phyloP scores from a whole-genome alignment of 75 land plant species.

The Picea sitchensis region DNA sequence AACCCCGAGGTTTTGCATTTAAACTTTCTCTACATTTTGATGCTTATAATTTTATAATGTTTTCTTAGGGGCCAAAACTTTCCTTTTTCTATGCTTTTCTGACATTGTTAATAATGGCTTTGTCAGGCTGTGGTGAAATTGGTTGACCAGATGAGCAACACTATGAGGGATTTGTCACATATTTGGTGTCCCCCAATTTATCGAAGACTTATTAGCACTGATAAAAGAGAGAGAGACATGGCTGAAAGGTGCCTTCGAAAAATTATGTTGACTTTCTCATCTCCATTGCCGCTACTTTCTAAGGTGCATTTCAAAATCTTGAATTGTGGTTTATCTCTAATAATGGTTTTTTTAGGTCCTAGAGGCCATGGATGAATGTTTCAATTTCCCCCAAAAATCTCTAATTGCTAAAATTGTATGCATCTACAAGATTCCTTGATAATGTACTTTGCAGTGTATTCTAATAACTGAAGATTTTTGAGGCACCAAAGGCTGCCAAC shows the following conservation, averaged over 20 bases:
- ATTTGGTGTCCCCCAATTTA: slow-evolving; percentile 70
- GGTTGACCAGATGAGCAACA: slow-evolving; percentile 19
- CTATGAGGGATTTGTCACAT: slow-evolving; percentile 35
- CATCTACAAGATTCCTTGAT: background rate
- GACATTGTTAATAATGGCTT: background rate
- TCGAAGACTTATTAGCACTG: slow-evolving; percentile 50
- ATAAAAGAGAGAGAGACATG: slow-evolving; percentile 57
- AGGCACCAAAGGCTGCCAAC: no score
- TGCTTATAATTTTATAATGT: background rate
- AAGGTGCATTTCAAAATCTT: slow-evolving; percentile 22
- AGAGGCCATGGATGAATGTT: background rate
- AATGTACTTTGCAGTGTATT: background rate
- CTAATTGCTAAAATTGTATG: background rate
- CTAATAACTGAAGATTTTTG: background rate
- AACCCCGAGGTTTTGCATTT: background rate
- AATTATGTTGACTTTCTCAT: slow-evolving; percentile 25
- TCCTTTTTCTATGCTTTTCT: background rate
- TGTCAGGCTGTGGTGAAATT: slow-evolving; percentile 45
- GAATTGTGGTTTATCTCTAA: background rate
- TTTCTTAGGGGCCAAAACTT: background rate
- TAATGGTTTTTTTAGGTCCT: background rate
- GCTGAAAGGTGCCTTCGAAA: slow-evolving; percentile 52
- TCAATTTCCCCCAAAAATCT: background rate
- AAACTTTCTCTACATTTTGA: background rate
- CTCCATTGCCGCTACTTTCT: slow-evolving; percentile 39